Conservation (phyloP, 805 yeast species). For the Geotrichum ghanense region DNA sequence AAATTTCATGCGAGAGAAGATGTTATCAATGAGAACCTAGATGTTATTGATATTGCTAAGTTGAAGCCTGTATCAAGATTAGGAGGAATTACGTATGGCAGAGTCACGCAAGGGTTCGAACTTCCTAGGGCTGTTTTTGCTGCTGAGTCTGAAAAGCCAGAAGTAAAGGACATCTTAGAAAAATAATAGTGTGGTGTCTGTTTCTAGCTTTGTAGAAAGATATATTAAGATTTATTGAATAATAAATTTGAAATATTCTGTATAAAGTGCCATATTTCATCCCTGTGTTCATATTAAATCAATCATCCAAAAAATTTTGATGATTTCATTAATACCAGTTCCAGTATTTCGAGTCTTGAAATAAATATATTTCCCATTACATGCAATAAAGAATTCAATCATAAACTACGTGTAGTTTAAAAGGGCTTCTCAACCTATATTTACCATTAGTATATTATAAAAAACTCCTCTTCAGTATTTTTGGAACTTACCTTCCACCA, state of each 20-base stretch:
- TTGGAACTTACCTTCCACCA: constrained; percentile 22
- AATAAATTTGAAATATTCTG: too few relatives aligned
- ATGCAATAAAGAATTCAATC: background rate
- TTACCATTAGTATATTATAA: background rate
- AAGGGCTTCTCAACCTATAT: background rate
- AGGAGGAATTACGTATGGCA: constrained; percentile 39
- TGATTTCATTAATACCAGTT: too few relatives aligned
- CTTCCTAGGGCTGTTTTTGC: constrained; percentile 33
- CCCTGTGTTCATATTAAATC: too few relatives aligned
- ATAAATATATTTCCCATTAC: background rate
- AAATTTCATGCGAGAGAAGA: constrained; percentile 49
- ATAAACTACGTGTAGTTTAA: background rate
- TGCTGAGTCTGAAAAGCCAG: constrained; percentile 8
- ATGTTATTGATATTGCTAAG: constrained; percentile 33
- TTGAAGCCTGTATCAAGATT: constrained; percentile 44
- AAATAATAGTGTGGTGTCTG: too few relatives aligned
- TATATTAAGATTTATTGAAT: too few relatives aligned
- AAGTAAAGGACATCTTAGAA: background rate
- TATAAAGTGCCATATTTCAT: too few relatives aligned
- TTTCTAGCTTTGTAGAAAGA: too few relatives aligned
- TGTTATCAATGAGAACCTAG: constrained; percentile 31
- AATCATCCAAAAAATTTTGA: too few relatives aligned
- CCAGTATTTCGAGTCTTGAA: too few relatives aligned
- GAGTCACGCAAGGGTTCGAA: constrained; percentile 36
- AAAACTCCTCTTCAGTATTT: background rate